Conservation (phyloP, 805 yeast genomes). For the Priceomyces fermenticarens region DNA sequence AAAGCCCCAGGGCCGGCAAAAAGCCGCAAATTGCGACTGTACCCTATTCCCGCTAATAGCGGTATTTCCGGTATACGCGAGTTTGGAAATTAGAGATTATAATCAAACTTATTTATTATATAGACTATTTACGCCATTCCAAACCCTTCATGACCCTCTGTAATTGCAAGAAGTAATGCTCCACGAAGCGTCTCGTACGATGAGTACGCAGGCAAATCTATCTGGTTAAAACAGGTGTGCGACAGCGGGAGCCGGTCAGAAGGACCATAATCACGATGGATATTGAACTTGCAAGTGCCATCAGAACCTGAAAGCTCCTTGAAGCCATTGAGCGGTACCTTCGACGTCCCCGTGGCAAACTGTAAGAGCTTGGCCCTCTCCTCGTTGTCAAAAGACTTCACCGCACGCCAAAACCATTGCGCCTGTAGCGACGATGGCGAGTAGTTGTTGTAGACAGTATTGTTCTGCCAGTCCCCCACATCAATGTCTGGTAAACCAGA, state of each 20-base stretch:
- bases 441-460: constrained; percentile 79
- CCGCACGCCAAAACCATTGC: constrained; percentile 98
- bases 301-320: constrained; percentile 83
- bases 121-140: constrained; percentile 79
- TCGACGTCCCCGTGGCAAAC: constrained; percentile 95
- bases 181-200: constrained; percentile 83
- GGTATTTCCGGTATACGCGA: too few relatives aligned
- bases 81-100: too few relatives aligned
- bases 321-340: constrained; percentile 93
- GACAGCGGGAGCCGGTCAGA: constrained; percentile 89
- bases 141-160: constrained; percentile 95
- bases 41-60: too few relatives aligned
- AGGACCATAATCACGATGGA: constrained; percentile 85
- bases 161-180: constrained; percentile 76
- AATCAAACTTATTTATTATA: too few relatives aligned
- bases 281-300: constrained; percentile 81
- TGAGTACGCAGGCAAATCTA: constrained; percentile 90
- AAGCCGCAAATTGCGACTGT: too few relatives aligned
- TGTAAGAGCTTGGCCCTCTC: constrained; percentile 92
- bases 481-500: constrained; percentile 96
- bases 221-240: constrained; percentile 95
- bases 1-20: too few relatives aligned
- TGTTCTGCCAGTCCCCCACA: constrained; percentile 92
- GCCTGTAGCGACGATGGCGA: constrained; percentile 80
- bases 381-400: constrained; percentile 87